Evolutionary conservation across 1,284 basidiomycete genomes (phyloP).

Genomic region (Tilletiaria anomala): DNA sequence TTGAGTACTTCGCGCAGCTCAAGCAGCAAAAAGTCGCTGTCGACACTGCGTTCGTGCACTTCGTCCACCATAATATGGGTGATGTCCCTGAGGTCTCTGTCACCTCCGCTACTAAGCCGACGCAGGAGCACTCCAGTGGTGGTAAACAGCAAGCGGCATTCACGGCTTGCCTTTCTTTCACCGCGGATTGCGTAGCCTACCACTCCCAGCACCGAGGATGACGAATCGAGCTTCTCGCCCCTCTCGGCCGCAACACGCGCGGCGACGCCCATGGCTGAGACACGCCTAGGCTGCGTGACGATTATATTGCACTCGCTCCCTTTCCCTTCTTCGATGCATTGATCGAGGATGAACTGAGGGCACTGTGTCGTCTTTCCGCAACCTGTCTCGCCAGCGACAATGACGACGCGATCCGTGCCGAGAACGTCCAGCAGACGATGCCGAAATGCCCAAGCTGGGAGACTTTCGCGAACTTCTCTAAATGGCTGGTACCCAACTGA

Average conservation of each 20-base stretch:
- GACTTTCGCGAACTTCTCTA: constrained; percentile 9
- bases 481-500: too few species aligned
- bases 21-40: constrained; percentile 78
- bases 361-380: constrained; percentile 72
- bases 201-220: constrained; percentile 43
- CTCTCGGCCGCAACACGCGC: constrained; percentile 74
- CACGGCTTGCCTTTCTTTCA: constrained; percentile 53
- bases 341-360: constrained; percentile 67
- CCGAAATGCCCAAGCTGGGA: neutral
- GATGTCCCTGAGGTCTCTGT: constrained; percentile 56
- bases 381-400: constrained; percentile 45
- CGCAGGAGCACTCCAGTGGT: constrained; percentile 82
- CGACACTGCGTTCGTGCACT: constrained; percentile 79
- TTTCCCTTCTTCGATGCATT: constrained; percentile 51
- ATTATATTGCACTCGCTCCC: constrained; percentile 65
- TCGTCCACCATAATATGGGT: constrained; percentile 85
- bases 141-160: constrained; percentile 61
- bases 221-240: constrained; percentile 51
- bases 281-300: constrained; percentile 75
- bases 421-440: constrained; percentile 10
- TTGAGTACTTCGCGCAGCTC: constrained; percentile 62
- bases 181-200: constrained; percentile 83
- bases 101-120: constrained; percentile 53
- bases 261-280: constrained; percentile 79
- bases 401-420: constrained; percentile 12